Conservation (phyloP, 2,329 filamentous ascomycete species). For the Fusarium sp. region DNA sequence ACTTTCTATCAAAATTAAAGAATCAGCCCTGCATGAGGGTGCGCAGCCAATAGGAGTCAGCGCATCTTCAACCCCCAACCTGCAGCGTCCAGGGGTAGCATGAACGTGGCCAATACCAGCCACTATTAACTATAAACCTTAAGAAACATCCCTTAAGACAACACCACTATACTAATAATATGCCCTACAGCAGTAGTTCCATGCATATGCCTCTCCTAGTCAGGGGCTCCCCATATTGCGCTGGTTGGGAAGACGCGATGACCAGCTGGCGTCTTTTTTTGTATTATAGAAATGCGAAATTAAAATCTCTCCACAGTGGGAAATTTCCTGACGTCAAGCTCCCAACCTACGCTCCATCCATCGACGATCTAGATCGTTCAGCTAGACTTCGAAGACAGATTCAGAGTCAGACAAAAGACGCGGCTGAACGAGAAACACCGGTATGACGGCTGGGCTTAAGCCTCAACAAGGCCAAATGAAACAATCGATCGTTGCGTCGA, state of each 20-base stretch:
- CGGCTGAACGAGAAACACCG: slow-evolving; percentile 1
- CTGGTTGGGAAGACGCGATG: slow-evolving; percentile 17
- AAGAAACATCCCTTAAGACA: slow-evolving; percentile 12
- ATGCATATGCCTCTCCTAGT: slow-evolving; percentile 31
- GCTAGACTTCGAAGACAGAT: not conserved
- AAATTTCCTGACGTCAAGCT: slow-evolving; percentile 43
- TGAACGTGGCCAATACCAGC: slow-evolving; percentile 10
- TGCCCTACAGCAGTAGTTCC: slow-evolving; percentile 27
- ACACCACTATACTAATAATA: slow-evolving; percentile 19
- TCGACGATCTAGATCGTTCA: slow-evolving; percentile 38
- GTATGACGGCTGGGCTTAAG: not conserved
- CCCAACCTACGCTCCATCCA: slow-evolving; percentile 17
- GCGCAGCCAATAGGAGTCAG: not conserved
- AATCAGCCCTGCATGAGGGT: not conserved
- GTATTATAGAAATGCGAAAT: slow-evolving; percentile 34
- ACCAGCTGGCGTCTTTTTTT: slow-evolving; percentile 10
- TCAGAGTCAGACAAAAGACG: slow-evolving; percentile 5
- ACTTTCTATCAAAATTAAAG: not conserved
- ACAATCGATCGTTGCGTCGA: not conserved
- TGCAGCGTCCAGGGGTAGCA: slow-evolving; percentile 32
- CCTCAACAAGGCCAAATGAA: not conserved
- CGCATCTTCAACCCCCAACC: slow-evolving; percentile 12
- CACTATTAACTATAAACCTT: slow-evolving; percentile 6
- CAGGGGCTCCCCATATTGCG: slow-evolving; percentile 19
- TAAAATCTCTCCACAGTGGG: slow-evolving; percentile 36